Conservation (phyloP, 2,329 filamentous ascomycete genomes). For the Phaeophleospora eucalypticola region DNA sequence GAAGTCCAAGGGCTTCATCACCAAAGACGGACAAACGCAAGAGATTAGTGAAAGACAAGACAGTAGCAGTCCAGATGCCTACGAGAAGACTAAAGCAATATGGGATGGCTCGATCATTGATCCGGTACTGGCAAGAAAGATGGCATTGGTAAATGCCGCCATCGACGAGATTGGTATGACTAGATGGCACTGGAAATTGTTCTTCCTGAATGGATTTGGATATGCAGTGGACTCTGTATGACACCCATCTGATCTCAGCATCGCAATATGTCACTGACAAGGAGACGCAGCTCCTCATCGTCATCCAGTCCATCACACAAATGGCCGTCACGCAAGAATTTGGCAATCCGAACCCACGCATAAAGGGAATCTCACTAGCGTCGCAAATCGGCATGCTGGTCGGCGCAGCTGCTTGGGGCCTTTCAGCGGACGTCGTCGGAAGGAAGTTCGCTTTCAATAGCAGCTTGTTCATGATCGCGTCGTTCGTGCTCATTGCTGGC, state of each 20-base stretch:
- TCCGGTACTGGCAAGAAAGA: conserved; percentile 38
- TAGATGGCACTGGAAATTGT: conserved; percentile 56
- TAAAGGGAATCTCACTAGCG: conserved; percentile 37
- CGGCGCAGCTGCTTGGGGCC: conserved; percentile 34
- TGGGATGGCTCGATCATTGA: conserved; percentile 28
- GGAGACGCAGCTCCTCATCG: conserved; percentile 31
- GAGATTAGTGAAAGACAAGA: background rate
- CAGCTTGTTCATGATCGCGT: conserved; percentile 23
- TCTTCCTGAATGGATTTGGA: conserved; percentile 60
- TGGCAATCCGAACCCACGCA: conserved; percentile 17
- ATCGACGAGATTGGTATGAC: conserved; percentile 61
- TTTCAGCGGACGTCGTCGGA: conserved; percentile 18
- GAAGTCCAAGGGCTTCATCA: background rate
- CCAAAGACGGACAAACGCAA: background rate
- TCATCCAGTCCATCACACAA: conserved; percentile 36
- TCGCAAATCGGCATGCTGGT: conserved; percentile 41
- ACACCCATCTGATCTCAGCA: background rate
- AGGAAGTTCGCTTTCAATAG: conserved; percentile 22
- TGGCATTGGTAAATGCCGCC: conserved; percentile 34
- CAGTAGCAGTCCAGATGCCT: background rate
- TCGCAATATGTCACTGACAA: background rate
- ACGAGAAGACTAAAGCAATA: background rate
- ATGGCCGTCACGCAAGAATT: conserved; percentile 29
- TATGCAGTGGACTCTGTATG: conserved; percentile 32
- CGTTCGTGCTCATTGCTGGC: conserved; percentile 27